Evolutionary conservation across 2,329 filamentous ascomycete genomes (phyloP), one percentile per base, ranked within the genome.

Genomic region (Xylaria arbuscula): DNA sequence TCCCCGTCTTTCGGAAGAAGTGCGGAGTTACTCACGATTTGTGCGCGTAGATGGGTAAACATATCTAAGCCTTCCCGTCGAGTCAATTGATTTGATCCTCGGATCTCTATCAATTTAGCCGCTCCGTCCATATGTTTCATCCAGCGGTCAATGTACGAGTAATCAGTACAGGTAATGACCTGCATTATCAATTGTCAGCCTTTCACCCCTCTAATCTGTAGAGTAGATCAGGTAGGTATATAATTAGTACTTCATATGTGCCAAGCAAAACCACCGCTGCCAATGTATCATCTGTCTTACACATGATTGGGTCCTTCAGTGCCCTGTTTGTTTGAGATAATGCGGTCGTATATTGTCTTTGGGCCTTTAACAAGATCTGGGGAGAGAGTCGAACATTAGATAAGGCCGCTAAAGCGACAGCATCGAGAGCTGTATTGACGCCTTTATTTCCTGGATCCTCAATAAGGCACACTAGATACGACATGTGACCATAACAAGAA

Each of bases 71-170:
- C 54, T 15, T 45, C 54, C 22, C 10, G 54, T 24, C 54, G 22
- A 57, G 54, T 45, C 11, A 57, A 22, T 45, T 57, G 54, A 9
- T 57, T 38, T 45, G 36, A 45, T 3, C 54, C 54, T 24, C 54
- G 54, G 40, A 57, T 42, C 22, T 57, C 54, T 45, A 57, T 45
- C 9, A 57, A 32, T 45, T 57, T 45, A 0, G 54, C 54, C 10
- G 54, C 54, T 11, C 54, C 54, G 22, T 57, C 54, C 38, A 57
- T 40, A 15, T 57, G 54, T 19, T 57, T 45, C 36, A 57, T 7
- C 54, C 54, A 57, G 22, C 54, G 54, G 38, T 57, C 54, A 28
- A 57, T 45, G 11, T 57, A 57, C 22, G 54, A 45, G 38, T 57
- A 9, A 15, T 57, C 54, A 13, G 54, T 45, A 57, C 54, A 57